Evolutionary conservation across 2,329 filamentous ascomycete genomes (phyloP), one percentile per base, ranked within the genome.

Genomic region (Botrytis tulipae): DNA sequence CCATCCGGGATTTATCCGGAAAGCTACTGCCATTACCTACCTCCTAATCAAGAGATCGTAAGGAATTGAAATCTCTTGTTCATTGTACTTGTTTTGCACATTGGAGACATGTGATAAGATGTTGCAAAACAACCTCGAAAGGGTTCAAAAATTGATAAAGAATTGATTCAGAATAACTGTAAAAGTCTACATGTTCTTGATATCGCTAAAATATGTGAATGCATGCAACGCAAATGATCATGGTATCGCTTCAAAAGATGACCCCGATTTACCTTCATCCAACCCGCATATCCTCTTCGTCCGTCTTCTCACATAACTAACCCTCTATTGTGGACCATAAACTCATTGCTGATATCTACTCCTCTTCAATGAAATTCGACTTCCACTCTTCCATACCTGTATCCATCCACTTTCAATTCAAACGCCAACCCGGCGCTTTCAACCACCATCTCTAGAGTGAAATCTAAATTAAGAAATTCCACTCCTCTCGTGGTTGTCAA

Each of bases 401-500:
- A 89, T 0, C 92, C 92, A 79, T 94, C 92, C 20, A 95, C 92
- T 82, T 92, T 92, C 71, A 95, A 82, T 82, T 95, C 92, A 81
- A 95, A 95, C 3, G 91, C 89, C 73, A 95, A 78, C 1, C 92
- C 91, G 0, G 92, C 92, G 78, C 91, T 93, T 79, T 94, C 91
- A 61, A 95, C 92, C 77, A 91, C 90, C 92, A 95, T 94, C 83
- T 94, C 92, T 9, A 95, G 87, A 18, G 92, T 93, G 75, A 95
- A 95, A 80, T 95, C 92, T 44, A 95, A 84, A 76, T 94, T 94
- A 78, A 94, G 91, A 82, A 95, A 95, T 82, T 94, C 92, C 8
- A 94, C 90, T 0, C 92, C 92, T 71, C 92, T 87, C 4, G 92
- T 95, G 20, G 93, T 95, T 25, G 92, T 94, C 75, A 95, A 82